Evolutionary conservation across 768 basidiomycete genomes (phyloP).

Genomic region (Suillus hirtellus): DNA sequence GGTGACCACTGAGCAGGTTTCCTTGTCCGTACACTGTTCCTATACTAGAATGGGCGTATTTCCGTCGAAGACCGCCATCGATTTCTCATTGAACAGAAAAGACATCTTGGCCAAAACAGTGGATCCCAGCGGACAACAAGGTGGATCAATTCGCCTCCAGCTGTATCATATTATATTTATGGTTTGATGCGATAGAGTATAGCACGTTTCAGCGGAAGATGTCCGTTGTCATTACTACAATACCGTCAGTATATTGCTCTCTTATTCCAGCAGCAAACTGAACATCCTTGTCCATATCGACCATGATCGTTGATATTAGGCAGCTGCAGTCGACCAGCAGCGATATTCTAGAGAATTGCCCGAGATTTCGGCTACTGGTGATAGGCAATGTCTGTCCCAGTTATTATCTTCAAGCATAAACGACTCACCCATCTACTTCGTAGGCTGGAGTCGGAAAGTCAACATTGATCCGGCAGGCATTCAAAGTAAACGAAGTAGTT

Average conservation of each 20-base stretch:
- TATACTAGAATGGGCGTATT: neutral
- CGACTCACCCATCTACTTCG: neutral
- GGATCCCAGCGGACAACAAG: conserved; percentile 3
- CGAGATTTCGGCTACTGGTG: conserved; percentile 13
- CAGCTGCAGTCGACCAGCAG: conserved; percentile 6
- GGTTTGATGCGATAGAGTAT: neutral
- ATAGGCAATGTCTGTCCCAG: conserved; percentile 11
- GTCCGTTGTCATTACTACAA: conserved; percentile 2
- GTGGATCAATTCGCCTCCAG: conserved; percentile 3
- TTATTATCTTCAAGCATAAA: neutral
- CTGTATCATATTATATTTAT: neutral
- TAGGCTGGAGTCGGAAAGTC: conserved; percentile 13
- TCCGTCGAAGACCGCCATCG: neutral
- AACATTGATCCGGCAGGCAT: conserved; percentile 10
- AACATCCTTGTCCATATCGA: neutral
- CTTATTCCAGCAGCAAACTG: neutral
- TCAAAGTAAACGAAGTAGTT: neutral
- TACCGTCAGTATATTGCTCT: neutral
- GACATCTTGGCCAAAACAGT: conserved; percentile 5
- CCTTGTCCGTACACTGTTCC: conserved; percentile 10
- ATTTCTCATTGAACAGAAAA: conserved; percentile 4
- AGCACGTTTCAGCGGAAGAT: neutral
- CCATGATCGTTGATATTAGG: neutral
- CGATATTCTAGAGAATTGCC: conserved; percentile 7
- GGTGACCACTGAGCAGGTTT: conserved; percentile 2